A percentile compares a stretch with the other conserved stretches of the same genome.
Conservation (phyloP, 805 yeast genomes). For the Maudiozyma saulgeensis region DNA sequence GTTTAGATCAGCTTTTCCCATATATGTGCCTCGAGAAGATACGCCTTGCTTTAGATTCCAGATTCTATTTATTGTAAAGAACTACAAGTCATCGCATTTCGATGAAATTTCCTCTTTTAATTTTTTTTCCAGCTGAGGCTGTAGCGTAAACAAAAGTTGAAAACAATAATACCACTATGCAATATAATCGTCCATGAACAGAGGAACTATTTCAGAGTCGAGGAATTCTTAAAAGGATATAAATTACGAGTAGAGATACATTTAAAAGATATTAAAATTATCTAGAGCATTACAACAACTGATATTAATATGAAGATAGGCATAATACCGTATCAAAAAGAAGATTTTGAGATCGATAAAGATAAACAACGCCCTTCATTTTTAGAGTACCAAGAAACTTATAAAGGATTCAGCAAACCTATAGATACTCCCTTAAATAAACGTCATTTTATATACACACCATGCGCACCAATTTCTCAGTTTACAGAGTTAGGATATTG, state of each 20-base stretch:
- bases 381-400: conserved; percentile 16
- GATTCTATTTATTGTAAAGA: no score
- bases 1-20: no score
- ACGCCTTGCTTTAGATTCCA: no score
- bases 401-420: conserved; percentile 16
- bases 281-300: not conserved
- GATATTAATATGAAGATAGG: conserved; percentile 19
- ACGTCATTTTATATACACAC: conserved; percentile 70
- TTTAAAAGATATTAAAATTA: no score
- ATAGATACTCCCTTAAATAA: conserved; percentile 80
- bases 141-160: not conserved
- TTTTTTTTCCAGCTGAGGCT: not conserved
- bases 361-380: conserved; percentile 13
- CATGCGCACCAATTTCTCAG: conserved; percentile 62
- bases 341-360: conserved; percentile 14
- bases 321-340: conserved; percentile 23
- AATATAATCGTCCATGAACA: no score
- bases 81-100: no score
- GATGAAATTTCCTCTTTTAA: not conserved
- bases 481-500: conserved; percentile 52
- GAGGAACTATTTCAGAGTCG: no score
- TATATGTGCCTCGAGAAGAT: no score
- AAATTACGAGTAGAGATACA: no score
- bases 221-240: no score
- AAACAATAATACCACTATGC: no score